Evolutionary conservation across 176 grass and related monocot genomes (phyloP), one percentile per base, ranked within the genome.

Genomic region (Saccharum spontaneum): DNA sequence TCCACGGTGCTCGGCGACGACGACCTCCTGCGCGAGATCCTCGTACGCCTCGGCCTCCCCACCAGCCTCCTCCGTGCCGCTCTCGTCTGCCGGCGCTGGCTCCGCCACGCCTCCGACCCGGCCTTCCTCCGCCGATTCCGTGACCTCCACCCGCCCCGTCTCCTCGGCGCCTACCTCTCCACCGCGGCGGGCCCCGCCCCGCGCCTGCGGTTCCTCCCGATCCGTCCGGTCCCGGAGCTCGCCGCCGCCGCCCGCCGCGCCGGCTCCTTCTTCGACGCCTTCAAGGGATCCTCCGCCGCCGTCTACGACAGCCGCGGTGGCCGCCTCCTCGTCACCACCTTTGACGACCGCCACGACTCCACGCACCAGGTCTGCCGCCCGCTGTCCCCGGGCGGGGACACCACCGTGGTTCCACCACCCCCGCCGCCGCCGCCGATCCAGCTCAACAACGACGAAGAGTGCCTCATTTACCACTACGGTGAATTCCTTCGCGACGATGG

Each of bases 11-110:
- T 87, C 14, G 71, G 30, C 20, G 20, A 69, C 14, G 86, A 68
- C 24, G 79, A 87, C 86, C 71, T 88, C 22, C 86, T 88, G 64
- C 43, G 66, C 10, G 86, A 88, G 65, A 88, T 88, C 79, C 73
- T 88, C 28, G 14, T 83, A 73, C 80, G 65, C 31, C 10, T 88
- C 40, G 30, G 10, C 22, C 52, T 63, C 22, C 80, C 73, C 22
- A 83, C 22, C 52, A 49, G 11, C 30, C 73, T 88, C 30, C 52
- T 88, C 10, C 66, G 73, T 4, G 80, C 22, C 7, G 49, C 86
- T 16, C 72, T 83, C 38, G 79, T 88, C 40, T 83, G 73, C 73
- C 43, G 13, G 3, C 64, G 80, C 31, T 88, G 86, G 65, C 55
- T 62, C 23, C 8, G 39, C 22, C 80, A 64, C 65, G 73, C 67